These are phyloP conservation scores for Globisporangium middletonii DNA, from an alignment of 352 stramenopile genomes.

Conservation along the genomic window DNA sequence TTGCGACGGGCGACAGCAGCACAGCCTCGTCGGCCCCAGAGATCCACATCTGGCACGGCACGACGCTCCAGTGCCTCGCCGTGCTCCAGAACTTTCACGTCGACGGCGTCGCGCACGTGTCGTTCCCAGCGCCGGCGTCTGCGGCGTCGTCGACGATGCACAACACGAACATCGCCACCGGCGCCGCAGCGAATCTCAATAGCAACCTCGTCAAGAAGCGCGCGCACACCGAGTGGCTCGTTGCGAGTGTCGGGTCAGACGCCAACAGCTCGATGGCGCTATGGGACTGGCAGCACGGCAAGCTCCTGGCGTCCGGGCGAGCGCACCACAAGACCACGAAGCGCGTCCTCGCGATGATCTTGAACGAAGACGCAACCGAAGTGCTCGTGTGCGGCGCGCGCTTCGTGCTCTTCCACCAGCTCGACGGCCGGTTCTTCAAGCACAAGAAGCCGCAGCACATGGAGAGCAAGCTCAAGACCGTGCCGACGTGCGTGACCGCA, in stretches of 20 bases:
- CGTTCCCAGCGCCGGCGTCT: conserved; percentile 46
- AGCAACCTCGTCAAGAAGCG: conserved; percentile 48
- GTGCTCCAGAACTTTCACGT: conserved; percentile 62
- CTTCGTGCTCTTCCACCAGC: conserved; percentile 57
- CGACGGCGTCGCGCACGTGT: conserved; percentile 41
- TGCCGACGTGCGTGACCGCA: conserved; percentile 42
- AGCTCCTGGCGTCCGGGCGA: conserved; percentile 48
- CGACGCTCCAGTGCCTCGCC: conserved; percentile 61
- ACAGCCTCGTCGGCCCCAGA: conserved; percentile 19
- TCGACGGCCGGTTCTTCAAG: conserved; percentile 57
- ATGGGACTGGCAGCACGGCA: conserved; percentile 75
- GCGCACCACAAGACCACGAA: conserved; percentile 25
- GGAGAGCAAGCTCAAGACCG: conserved; percentile 32
- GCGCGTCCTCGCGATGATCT: conserved; percentile 44
- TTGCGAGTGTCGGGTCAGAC: conserved; percentile 64
- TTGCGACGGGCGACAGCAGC: conserved; percentile 52
- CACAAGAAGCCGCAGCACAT: conserved; percentile 49
- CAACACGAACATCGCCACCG: conserved; percentile 21
- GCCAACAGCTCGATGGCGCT: conserved; percentile 59
- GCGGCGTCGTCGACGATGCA: conserved; percentile 34
- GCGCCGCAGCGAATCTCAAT: conserved; percentile 25
- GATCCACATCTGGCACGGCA: conserved; percentile 69
- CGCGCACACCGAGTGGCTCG: conserved; percentile 42
- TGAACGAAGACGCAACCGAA: conserved; percentile 70
- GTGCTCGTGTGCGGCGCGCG: conserved; percentile 54